Evolutionary conservation across 768 basidiomycete genomes (phyloP).

Genomic region (Thelephora aurantiotincta): DNA sequence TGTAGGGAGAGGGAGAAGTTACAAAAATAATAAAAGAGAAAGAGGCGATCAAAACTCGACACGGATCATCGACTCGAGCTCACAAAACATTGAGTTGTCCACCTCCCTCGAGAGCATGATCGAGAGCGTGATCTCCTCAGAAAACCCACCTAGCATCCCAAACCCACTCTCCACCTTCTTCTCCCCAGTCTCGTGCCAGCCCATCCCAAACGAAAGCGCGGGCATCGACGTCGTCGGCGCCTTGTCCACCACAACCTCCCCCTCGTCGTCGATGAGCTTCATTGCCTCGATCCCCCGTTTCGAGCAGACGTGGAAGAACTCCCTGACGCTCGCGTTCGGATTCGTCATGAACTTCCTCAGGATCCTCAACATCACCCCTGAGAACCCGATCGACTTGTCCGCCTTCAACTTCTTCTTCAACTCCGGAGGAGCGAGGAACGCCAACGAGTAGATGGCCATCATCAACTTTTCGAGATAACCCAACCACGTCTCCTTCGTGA

Average conservation of each 20-base stretch:
- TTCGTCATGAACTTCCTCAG: slow-evolving; percentile 46
- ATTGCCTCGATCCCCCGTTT: slow-evolving; percentile 63
- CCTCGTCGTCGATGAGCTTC: slow-evolving; percentile 60
- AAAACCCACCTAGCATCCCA: slow-evolving; percentile 59
- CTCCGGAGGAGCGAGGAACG: slow-evolving; percentile 67
- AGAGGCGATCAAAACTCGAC: slow-evolving; percentile 27
- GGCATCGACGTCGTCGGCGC: slow-evolving; percentile 40
- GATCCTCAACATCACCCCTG: slow-evolving; percentile 56
- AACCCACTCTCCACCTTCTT: slow-evolving; percentile 53
- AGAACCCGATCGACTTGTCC: slow-evolving; percentile 53
- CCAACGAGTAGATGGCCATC: slow-evolving; percentile 76
- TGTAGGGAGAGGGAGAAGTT: not conserved
- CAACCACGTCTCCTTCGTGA: slow-evolving; percentile 50
- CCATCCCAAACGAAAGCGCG: slow-evolving; percentile 73
- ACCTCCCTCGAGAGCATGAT: slow-evolving; percentile 59
- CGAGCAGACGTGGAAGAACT: slow-evolving; percentile 37
- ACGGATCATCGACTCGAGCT: slow-evolving; percentile 67
- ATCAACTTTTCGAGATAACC: slow-evolving; percentile 67
- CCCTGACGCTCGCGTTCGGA: slow-evolving; percentile 35
- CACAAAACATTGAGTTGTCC: slow-evolving; percentile 61
- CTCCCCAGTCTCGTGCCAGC: slow-evolving; percentile 64
- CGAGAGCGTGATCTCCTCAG: slow-evolving; percentile 53
- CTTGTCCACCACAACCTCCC: slow-evolving; percentile 59
- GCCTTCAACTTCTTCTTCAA: slow-evolving; percentile 59
- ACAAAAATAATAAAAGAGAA: not conserved